Percentiles rank a stretch among this genome's conserved stretches.
These are phyloP conservation scores for Pleurotus eryngii DNA, from an alignment of 768 basidiomycete species.

Conservation along the genomic window DNA sequence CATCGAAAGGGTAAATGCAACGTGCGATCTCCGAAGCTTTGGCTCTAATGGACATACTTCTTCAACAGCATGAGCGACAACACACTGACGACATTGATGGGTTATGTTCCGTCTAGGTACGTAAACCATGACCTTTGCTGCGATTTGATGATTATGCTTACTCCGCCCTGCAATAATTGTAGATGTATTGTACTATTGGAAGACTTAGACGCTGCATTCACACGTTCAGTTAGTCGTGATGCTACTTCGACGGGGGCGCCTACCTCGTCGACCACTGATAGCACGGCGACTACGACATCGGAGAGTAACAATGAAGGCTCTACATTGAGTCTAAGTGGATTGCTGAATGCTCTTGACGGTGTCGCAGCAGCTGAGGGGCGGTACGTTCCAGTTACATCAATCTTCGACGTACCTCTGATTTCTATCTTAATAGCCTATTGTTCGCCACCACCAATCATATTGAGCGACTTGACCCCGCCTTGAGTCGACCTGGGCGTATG, in stretches of 20 bases:
- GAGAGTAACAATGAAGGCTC: conserved; percentile 65
- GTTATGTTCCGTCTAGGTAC: conserved; percentile 80
- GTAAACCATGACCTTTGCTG: conserved; percentile 4
- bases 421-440: conserved; percentile 50
- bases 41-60: conserved; percentile 11
- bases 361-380: conserved; percentile 85
- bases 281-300: conserved; percentile 37
- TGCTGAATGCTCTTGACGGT: conserved; percentile 83
- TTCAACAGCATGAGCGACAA: conserved; percentile 81
- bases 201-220: conserved; percentile 91
- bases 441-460: conserved; percentile 95
- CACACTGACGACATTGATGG: conserved; percentile 83
- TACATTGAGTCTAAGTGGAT: conserved; percentile 79
- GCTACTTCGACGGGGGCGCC: conserved; percentile 74
- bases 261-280: conserved; percentile 21
- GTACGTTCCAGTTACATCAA: conserved; percentile 37
- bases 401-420: not conserved
- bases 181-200: conserved; percentile 93
- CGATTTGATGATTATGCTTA: conserved; percentile 1
- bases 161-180: conserved; percentile 7
- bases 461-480: conserved; percentile 85
- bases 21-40: conserved; percentile 8
- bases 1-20: conserved; percentile 73
- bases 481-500: conserved; percentile 87
- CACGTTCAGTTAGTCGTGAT: conserved; percentile 82